Conservation (phyloP, 345 rosid genomes). For the Bruguiera gymnorhiza region DNA sequence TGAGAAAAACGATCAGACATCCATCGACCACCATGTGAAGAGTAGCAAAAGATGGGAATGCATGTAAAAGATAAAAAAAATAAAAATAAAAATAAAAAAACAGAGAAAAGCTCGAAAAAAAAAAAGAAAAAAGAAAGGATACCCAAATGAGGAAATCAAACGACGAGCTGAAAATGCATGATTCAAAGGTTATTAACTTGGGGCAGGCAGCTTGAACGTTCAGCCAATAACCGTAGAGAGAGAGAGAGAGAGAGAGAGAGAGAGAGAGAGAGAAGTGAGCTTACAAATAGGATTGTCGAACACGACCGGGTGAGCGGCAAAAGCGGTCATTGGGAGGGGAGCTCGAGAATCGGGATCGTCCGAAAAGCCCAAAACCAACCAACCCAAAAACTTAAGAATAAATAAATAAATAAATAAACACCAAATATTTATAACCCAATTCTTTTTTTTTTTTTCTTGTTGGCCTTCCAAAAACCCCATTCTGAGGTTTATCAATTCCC, state of each 20-base stretch:
- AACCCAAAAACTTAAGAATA: neutral
- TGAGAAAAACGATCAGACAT: neutral
- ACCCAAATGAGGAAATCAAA: constrained; percentile 38
- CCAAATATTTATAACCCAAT: too few species aligned
- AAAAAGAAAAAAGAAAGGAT: neutral
- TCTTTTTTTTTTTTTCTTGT: too few species aligned
- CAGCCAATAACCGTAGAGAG: constrained; percentile 18
- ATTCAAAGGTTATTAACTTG: constrained; percentile 17
- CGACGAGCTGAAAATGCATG: constrained; percentile 23
- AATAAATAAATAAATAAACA: too few species aligned
- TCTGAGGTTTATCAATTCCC: too few species aligned
- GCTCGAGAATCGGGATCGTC: constrained; percentile 49
- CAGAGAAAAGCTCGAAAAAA: neutral
- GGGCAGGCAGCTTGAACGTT: constrained; percentile 5
- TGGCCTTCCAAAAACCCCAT: too few species aligned
- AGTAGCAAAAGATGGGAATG: neutral
- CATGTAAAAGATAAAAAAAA: neutral
- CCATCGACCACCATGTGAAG: neutral
- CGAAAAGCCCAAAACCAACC: constrained; percentile 21
- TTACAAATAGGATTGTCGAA: constrained; percentile 33
- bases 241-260: constrained; percentile 22
- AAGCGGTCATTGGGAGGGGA: constrained; percentile 37
- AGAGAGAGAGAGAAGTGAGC: constrained; percentile 13
- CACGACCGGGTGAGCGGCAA: constrained; percentile 49
- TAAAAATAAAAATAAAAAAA: neutral